Base-by-base conservation (phyloP, 805 yeast species). In the Yarrowia keelungensis region DNA sequence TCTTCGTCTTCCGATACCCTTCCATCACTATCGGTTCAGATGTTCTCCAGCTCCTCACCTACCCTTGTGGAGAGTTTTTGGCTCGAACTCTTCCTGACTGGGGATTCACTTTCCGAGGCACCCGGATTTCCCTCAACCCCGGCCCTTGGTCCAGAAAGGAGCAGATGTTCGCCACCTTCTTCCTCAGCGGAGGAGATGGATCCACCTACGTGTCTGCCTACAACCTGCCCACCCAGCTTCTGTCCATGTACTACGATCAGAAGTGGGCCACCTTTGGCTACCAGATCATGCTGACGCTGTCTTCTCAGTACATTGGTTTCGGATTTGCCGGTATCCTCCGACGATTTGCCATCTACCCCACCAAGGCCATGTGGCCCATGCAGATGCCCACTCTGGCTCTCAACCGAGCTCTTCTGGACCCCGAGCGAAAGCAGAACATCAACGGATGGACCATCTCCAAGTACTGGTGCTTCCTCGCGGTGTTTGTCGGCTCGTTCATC, bases 71-170 rank as follows among this genome's bases (percentile, higher is more conserved):
- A 67, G 77, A 77, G 67, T 70, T 81, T 1, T 77, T 81, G 76
- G 82, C 81, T 43, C 73, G 71, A 46, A 69, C 79, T 49, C 68
- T 85, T 22, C 89, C 89, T 32, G 83, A 82, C 70, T 79, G 79
- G 78, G 80, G 82, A 3, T 74, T 84, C 72, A 79, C 76, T 8
- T 43, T 80, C 54, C 70, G 74, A 47, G 83, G 86, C 66, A 78
- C 73, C 38, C 78, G 81, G 71, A 72, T 77, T 70, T 79, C 81
- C 11, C 76, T 85, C 69, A 87, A 86, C 73, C 88, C 89, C 8
- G 88, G 89, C n/a, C 88, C 88, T n/a, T 87, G 88, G 87, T 78
- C 80, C 43, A 78, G 75, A 70, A 87, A 87, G 74, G 90, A 87
- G 73, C 89, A 87, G 75, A 85, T 86, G 87, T 80, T 87, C 69